Evolutionary conservation across 805 yeast species (phyloP).

Genomic region (Ogataea nitratoaversa): DNA sequence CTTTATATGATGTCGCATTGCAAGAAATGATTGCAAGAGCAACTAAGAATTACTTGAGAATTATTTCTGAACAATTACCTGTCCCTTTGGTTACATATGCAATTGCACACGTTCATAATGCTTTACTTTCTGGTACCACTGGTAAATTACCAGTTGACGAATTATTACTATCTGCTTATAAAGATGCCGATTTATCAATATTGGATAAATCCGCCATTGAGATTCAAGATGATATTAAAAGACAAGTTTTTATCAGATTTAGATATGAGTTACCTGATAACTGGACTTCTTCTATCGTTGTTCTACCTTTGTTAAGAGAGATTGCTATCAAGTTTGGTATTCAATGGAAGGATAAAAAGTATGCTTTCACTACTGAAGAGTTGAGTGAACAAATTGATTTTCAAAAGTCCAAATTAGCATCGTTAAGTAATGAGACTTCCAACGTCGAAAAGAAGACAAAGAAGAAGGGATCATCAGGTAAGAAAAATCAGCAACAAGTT

Average conservation of each 20-base stretch:
- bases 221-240: constrained; percentile 41
- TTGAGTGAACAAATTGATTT: constrained; percentile 29
- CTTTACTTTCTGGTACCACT: constrained; percentile 42
- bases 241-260: constrained; percentile 58
- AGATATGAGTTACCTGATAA: constrained; percentile 50
- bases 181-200: constrained; percentile 38
- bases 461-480: constrained; percentile 6
- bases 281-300: constrained; percentile 41
- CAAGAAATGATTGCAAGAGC: constrained; percentile 81
- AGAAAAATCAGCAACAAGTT: constrained; percentile 20
- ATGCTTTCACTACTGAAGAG: constrained; percentile 43
- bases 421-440: constrained; percentile 6
- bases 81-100: constrained; percentile 51
- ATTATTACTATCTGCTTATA: constrained; percentile 36
- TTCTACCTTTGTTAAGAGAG: constrained; percentile 54
- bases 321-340: constrained; percentile 78
- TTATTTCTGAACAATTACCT: constrained; percentile 43
- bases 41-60: constrained; percentile 67
- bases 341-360: constrained; percentile 64
- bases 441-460: constrained; percentile 28
- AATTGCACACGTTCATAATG: constrained; percentile 68
- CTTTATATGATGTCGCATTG: constrained; percentile 44
- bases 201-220: constrained; percentile 38
- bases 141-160: constrained; percentile 41
- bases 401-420: constrained; percentile 16